phyloP scores from a whole-genome alignment of 2,329 filamentous ascomycete genomes.

The Penicillium sp. region DNA sequence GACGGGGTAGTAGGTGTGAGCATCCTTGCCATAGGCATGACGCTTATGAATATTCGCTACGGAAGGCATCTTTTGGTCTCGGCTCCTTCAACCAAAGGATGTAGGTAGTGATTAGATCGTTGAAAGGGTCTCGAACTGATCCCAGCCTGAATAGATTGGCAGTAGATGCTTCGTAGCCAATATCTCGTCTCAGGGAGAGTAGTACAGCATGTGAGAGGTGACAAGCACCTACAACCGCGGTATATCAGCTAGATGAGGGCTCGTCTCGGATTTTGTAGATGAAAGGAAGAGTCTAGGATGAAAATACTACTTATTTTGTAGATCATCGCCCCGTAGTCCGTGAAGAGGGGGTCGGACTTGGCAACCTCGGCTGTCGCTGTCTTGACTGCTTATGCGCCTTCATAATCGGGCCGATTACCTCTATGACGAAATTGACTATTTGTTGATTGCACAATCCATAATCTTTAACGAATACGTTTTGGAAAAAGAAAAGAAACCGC shows the following conservation, averaged over 20 bases:
- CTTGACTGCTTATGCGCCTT: background rate
- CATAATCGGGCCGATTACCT: background rate
- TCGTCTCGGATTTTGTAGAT: too few relatives aligned
- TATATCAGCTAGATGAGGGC: background rate
- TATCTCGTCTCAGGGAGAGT: background rate
- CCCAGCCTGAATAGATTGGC: background rate
- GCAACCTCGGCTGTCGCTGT: constrained; percentile 11
- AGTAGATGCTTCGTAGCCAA: background rate
- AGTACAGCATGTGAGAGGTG: constrained; percentile 10
- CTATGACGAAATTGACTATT: background rate
- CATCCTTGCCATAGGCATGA: constrained; percentile 42
- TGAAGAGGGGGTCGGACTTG: background rate
- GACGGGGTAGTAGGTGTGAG: constrained; percentile 54
- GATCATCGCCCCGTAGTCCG: background rate
- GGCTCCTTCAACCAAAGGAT: background rate
- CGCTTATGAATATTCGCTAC: constrained; percentile 45
- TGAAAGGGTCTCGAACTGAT: background rate
- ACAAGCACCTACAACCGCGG: constrained; percentile 1
- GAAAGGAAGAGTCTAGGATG: background rate
- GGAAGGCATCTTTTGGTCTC: constrained; percentile 28
- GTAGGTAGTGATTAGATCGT: too few relatives aligned
- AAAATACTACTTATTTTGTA: background rate
- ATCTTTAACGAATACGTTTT: too few relatives aligned
- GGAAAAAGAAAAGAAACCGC: too few relatives aligned
- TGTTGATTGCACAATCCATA: too few relatives aligned